phyloP scores from a whole-genome alignment of 805 yeast genomes.

The Isabelozyma gotoi region DNA sequence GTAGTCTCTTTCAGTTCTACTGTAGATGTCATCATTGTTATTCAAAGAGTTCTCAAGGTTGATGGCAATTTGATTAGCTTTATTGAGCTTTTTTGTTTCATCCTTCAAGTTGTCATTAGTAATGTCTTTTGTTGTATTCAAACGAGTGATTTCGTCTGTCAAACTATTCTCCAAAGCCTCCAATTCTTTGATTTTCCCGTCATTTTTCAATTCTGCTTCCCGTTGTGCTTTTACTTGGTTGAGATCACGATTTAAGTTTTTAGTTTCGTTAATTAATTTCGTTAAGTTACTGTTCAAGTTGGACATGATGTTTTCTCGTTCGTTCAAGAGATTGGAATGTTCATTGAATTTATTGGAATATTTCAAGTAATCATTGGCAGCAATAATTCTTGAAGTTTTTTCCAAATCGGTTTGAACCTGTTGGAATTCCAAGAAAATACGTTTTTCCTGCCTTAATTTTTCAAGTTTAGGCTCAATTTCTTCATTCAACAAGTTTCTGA shows the following conservation, averaged over 20 bases:
- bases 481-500: constrained; percentile 67
- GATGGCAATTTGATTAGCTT: constrained; percentile 30
- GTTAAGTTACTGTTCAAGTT: constrained; percentile 45
- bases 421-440: constrained; percentile 81
- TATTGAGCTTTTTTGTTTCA: constrained; percentile 38
- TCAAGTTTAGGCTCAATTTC: constrained; percentile 93
- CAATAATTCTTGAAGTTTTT: constrained; percentile 66
- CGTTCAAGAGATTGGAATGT: constrained; percentile 42
- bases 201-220: constrained; percentile 59
- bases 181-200: constrained; percentile 57
- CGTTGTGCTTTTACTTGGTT: constrained; percentile 50
- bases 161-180: constrained; percentile 57
- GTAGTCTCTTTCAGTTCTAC: constrained; percentile 45
- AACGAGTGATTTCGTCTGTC: constrained; percentile 64
- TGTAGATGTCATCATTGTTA: constrained; percentile 36
- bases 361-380: constrained; percentile 67
- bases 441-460: constrained; percentile 75
- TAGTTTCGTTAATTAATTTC: constrained; percentile 54
- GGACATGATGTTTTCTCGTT: constrained; percentile 39
- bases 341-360: constrained; percentile 41
- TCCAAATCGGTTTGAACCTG: constrained; percentile 81
- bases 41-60: constrained; percentile 31
- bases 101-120: constrained; percentile 58
- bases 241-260: constrained; percentile 59
- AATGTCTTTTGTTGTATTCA: constrained; percentile 62